Evolutionary conservation across 176 grass and related monocot species (phyloP), one percentile per base, ranked within the genome.

Genomic region (Bonia amplexicaulis): DNA sequence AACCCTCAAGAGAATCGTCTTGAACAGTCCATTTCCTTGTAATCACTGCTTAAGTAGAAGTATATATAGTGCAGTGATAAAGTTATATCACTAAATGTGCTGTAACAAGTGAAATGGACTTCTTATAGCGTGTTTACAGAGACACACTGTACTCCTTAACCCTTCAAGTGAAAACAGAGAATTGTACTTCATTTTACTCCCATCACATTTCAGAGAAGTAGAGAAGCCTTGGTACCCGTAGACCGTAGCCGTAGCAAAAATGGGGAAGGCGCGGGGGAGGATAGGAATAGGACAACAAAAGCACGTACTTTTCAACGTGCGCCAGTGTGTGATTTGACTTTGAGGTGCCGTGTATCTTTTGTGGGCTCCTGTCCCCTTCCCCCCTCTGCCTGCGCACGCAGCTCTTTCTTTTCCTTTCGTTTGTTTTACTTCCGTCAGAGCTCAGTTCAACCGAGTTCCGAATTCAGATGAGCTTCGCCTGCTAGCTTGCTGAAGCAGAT

Each of bases 281-380:
- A 22, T 13, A 5, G 73, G 45, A 55, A 71, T 6, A 25, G 59
- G 82, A 76, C 57, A 80, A 76, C 27, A 9, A 57, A 64, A 9
- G 27, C 33, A 76, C 82, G 49, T 76, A 76, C 64, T 82, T 86
- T 86, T 86, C 84, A 90, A 90, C 83, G 83, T 86, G 83, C 65
- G 78, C 72, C 54, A 86, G 46, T 78, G 73, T 29, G 79, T 54
- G 83, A 86, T 90, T 90, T 90, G 83, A 90, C 88, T 90, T 86
- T 33, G 84, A 25, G 57, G 78, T 27, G 47, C 14, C 11, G 25
- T 60, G 80, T 45, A 33, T 44, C 47, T 46, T 46, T 9, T 33
- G 54, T 23, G 64, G 80, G 68, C 15, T 62, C 49, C 45, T 29
- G 9, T 31, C 12, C 4, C 2, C 2, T 26, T 15, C 0, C 5